Percentiles rank a stretch among this genome's conserved stretches.
Evolutionary conservation across 805 yeast genomes (phyloP).

Genomic region (Candida easanensis): DNA sequence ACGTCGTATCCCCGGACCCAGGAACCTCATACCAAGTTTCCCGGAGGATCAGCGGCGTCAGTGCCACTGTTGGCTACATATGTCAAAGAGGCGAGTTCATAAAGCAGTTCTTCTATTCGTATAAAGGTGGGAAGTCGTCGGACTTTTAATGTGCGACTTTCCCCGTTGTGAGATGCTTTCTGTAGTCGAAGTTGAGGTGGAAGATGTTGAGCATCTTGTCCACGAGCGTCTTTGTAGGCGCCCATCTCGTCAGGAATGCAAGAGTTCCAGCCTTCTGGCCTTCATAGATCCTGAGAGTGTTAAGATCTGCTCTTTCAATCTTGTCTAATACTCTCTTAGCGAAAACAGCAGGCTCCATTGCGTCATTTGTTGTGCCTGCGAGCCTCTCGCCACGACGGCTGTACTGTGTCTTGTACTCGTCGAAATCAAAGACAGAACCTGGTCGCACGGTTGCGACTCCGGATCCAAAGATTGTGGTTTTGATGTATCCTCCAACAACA

Average conservation of each 20-base stretch:
- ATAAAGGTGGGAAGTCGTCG: too few species aligned
- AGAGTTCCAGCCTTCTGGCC: conserved; percentile 19
- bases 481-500: conserved; percentile 41
- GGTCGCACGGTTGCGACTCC: conserved; percentile 10
- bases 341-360: conserved; percentile 36
- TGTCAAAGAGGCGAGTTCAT: too few species aligned
- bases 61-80: too few species aligned
- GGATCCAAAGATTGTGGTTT: conserved; percentile 31
- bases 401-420: conserved; percentile 17
- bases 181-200: conserved; percentile 22
- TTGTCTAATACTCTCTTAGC: conserved; percentile 41
- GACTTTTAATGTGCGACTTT: too few species aligned
- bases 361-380: conserved; percentile 4
- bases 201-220: conserved; percentile 21
- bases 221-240: conserved; percentile 13
- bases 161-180: conserved; percentile 22
- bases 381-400: conserved; percentile 9
- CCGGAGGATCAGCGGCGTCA: too few species aligned
- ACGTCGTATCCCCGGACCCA: too few species aligned
- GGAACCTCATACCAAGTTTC: too few species aligned
- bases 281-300: conserved; percentile 23
- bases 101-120: too few species aligned
- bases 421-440: conserved; percentile 22
- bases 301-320: conserved; percentile 16
- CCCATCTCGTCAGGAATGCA: conserved; percentile 5